phyloP scores from a whole-genome alignment of 2,329 filamentous ascomycete genomes.

The Penicillium freii region DNA sequence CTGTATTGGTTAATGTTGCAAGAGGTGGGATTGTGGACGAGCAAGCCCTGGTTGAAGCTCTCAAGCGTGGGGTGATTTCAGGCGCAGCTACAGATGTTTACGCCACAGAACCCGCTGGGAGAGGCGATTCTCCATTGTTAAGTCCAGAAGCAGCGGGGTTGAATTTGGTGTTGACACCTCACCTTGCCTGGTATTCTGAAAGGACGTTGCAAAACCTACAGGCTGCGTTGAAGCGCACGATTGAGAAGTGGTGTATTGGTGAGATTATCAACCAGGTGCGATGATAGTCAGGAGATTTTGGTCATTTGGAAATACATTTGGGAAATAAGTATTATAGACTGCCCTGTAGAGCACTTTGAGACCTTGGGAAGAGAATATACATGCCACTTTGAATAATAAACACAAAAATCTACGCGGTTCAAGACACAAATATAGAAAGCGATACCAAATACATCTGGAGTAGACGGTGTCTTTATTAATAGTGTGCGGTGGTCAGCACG shows the following conservation, averaged over 20 bases:
- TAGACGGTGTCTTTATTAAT: not conserved
- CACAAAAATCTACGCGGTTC: not conserved
- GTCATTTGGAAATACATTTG: not conserved
- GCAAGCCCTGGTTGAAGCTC: constrained; percentile 44
- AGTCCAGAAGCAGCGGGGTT: constrained; percentile 39
- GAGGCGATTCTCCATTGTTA: constrained; percentile 45
- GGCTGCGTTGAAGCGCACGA: constrained; percentile 6
- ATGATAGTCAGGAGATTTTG: not conserved
- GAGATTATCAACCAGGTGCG: constrained; percentile 9
- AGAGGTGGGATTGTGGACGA: constrained; percentile 54
- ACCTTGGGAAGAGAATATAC: not conserved
- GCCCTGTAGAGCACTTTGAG: not conserved
- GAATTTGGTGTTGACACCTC: constrained; percentile 52
- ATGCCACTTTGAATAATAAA: not conserved
- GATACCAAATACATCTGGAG: not conserved
- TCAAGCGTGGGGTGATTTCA: constrained; percentile 44
- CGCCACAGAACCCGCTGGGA: constrained; percentile 48
- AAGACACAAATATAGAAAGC: not conserved
- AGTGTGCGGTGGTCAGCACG: no score
- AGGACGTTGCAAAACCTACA: constrained; percentile 49
- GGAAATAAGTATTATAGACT: not conserved
- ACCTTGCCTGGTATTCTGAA: constrained; percentile 54
- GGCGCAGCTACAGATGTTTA: constrained; percentile 49
- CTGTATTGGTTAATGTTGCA: constrained; percentile 49
- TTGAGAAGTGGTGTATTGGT: constrained; percentile 15